Evolutionary conservation across 192 early-diverging fungal species (phyloP), one percentile per base, ranked within the genome.

Genomic region (Paraglomus occultum): DNA sequence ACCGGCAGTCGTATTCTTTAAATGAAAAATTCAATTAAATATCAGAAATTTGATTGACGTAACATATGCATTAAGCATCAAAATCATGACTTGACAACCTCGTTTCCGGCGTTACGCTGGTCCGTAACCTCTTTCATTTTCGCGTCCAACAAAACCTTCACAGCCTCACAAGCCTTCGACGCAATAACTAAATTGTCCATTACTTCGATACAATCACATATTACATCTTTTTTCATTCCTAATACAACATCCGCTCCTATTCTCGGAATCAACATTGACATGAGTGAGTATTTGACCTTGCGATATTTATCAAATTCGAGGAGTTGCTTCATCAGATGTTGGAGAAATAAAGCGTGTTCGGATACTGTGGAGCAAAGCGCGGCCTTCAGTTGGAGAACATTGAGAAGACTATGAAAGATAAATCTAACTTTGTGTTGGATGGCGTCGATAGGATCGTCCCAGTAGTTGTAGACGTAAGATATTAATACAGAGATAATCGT

Each of bases 401-500:
- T 46, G 17, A 38, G n/a, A 12, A 6, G 5, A 67, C 18, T 31
- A 51, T 6, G 39, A 20, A 59, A 48, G 11, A 11, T 42, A 23
- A 39, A 31, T 74, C 43, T 67, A 71, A 83, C 82, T 67, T 90
- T 91, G 64, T 87, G 82, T 68, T 93, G 91, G 14, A 93, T 85
- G 4, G 89, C 80, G 50, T 95, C 92, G 7, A 92, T 75, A 6
- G 91, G 91, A 72, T 95, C 94, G 66, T 95, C 92, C 91, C 94
- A 95, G 65, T 89, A 85, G 65, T 88, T 84, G 74, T 86, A 88
- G 48, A 94, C 84, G 67, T 90, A 90, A 6, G 80, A 86, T 64
- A 93, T 85, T 22, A 92, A 74, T 22, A 76, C 73, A 47, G 90
- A 85, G 60, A 84, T 77, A 31, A 77, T 60, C 49, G 77, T 20